Evolutionary conservation across 1,139 yeast genomes (phyloP).

Genomic region (Blastobotrys petasosporus): DNA sequence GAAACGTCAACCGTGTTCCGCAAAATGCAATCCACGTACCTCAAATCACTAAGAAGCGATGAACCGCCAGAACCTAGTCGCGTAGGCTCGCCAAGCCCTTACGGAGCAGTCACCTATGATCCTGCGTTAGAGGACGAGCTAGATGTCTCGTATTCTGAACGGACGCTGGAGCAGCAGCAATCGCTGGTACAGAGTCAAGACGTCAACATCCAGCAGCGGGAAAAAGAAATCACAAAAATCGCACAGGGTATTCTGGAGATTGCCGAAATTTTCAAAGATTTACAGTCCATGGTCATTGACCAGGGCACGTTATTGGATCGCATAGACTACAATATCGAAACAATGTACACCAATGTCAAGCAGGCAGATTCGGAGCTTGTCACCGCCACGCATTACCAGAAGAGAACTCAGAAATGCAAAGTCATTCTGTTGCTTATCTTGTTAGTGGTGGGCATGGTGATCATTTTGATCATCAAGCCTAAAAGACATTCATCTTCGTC

Average conservation of each 20-base stretch:
- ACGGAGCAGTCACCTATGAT: slow-evolving; percentile 11
- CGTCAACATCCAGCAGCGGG: slow-evolving; percentile 58
- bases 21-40: slow-evolving; percentile 80
- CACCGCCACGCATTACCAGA: slow-evolving; percentile 75
- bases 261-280: slow-evolving; percentile 85
- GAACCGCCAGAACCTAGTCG: slow-evolving; percentile 10
- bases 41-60: slow-evolving; percentile 47
- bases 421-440: slow-evolving; percentile 66
- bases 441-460: slow-evolving; percentile 63
- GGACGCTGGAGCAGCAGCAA: slow-evolving; percentile 40
- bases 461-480: slow-evolving; percentile 70
- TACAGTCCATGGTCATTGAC: slow-evolving; percentile 87
- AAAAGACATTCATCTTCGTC: slow-evolving; percentile 26
- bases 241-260: slow-evolving; percentile 94
- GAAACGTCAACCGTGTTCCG: slow-evolving; percentile 70
- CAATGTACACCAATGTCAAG: slow-evolving; percentile 68
- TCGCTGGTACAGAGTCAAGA: slow-evolving; percentile 25
- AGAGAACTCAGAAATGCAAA: slow-evolving; percentile 86
- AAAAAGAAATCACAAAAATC: slow-evolving; percentile 77
- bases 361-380: slow-evolving; percentile 72
- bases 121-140: slow-evolving; percentile 33
- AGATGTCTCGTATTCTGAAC: slow-evolving; percentile 37
- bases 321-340: slow-evolving; percentile 83
- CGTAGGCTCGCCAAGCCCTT: slow-evolving; percentile 23
- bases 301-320: slow-evolving; percentile 92